Base-by-base conservation (phyloP, 1,139 yeast genomes). In the Suhomyces yuchorum region DNA sequence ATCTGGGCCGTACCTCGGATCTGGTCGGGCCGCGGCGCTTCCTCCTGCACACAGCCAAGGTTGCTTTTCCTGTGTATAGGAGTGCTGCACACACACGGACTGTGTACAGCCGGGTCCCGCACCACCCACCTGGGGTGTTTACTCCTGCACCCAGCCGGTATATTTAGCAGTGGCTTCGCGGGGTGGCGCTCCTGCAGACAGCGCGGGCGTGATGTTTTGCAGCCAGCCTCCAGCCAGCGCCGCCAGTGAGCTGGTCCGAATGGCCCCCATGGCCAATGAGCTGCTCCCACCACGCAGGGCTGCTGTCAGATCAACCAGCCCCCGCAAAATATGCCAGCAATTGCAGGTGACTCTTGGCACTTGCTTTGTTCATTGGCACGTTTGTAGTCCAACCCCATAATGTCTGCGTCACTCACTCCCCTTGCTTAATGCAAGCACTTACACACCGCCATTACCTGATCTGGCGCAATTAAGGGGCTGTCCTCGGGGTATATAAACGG, bases 341-440 rank as follows among this genome's bases (percentile, higher is more conserved):
- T 26, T 9, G 14, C 30, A 11, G 11, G 7, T 26, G n/a, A 26
- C 4, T 26, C 38, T 35, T 35, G 38, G 38, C 38, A 35, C 14
- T 15, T 17, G 9, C 35, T 32, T 11, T 32, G 14, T 32, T 11
- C 9, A 8, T 23, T 9, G 26, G 11, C 26, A 3, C 26, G 9
- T 26, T 26, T 11, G 14, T 33, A 17, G 19, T 12, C 9, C 12
- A 6, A 9, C 20, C 36, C n/a, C 20, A 33, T 17, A 17, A 4
- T 14, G 20, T 4, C 30, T 37, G 22, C 41, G 22, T 38, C 33
- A 26, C 14, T 15, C n/a, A n/a, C 17, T 17, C 23, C 37, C 26
- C 33, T 36, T 39, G 43, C 43, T 43, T 38, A 44, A 22, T 44
- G 43, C 47, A 44, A 44, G 47, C 43, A 34, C 33, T 24, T 9